phyloP scores from a whole-genome alignment of 345 rosid species.

The Gossypium ekmanianum region DNA sequence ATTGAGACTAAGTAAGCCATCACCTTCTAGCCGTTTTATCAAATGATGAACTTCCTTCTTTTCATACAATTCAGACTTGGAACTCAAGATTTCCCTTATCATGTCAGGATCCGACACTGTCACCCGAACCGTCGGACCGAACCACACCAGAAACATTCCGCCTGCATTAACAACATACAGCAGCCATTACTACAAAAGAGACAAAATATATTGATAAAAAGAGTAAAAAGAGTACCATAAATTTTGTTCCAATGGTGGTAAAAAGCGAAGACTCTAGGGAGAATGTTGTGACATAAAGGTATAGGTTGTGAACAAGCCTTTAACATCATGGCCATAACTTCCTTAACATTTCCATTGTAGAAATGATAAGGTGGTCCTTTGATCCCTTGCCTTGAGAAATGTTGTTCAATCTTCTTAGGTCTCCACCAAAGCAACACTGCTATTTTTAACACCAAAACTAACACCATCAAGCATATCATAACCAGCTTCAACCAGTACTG shows the following conservation, averaged over 20 bases:
- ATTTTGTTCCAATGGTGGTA: conserved; percentile 97
- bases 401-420: conserved; percentile 84
- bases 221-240: conserved; percentile 44
- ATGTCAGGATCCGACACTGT: conserved; percentile 75
- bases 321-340: conserved; percentile 81
- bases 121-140: conserved; percentile 73
- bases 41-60: conserved; percentile 53
- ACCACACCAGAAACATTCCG: conserved; percentile 73
- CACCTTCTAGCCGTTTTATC: conserved; percentile 62
- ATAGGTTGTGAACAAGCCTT: conserved; percentile 90
- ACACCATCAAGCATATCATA: conserved; percentile 30
- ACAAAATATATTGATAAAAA: not conserved
- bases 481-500: conserved; percentile 37
- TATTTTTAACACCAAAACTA: conserved; percentile 40
- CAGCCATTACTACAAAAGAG: conserved; percentile 34
- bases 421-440: conserved; percentile 78
- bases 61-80: conserved; percentile 62
- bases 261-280: conserved; percentile 89
- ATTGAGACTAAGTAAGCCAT: conserved; percentile 65
- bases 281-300: conserved; percentile 98
- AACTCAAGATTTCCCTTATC: conserved; percentile 58
- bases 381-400: conserved; percentile 94
- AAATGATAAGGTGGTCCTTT: conserved; percentile 95
- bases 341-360: conserved; percentile 93
- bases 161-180: conserved; percentile 31